These are phyloP conservation scores for Fusarium albosuccineum DNA, from an alignment of 2,329 filamentous ascomycete species.

Conservation along the genomic window DNA sequence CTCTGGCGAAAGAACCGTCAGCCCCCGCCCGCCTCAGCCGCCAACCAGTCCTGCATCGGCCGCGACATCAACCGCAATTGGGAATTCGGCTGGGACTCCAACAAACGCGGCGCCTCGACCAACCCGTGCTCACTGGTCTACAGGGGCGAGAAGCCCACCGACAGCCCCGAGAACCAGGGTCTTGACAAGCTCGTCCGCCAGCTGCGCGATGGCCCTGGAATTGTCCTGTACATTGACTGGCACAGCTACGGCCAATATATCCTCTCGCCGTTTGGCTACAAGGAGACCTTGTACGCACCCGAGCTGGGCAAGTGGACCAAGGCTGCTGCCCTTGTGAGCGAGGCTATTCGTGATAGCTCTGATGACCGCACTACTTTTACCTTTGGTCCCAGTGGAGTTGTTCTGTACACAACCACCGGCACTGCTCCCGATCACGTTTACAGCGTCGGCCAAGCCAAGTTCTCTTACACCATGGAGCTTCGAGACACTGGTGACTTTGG, in stretches of 20 bases:
- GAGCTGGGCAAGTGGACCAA: conserved; percentile 56
- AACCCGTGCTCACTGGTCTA: conserved; percentile 63
- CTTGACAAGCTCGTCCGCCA: conserved; percentile 53
- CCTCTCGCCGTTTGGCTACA: conserved; percentile 61
- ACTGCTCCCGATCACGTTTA: conserved; percentile 48
- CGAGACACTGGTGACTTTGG: conserved; percentile 51
- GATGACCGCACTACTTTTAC: conserved; percentile 50
- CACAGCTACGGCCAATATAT: conserved; percentile 62
- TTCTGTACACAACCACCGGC: conserved; percentile 54
- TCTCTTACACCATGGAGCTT: conserved; percentile 57
- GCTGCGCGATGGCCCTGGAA: conserved; percentile 51
- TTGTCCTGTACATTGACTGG: conserved; percentile 63
- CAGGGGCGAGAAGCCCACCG: conserved; percentile 55
- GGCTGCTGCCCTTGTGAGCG: conserved; percentile 48
- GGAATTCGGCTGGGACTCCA: conserved; percentile 62
- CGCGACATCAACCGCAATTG: conserved; percentile 68
- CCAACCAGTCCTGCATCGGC: conserved; percentile 57
- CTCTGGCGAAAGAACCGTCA: conserved; percentile 68
- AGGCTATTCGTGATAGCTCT: conserved; percentile 51
- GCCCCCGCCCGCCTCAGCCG: conserved; percentile 44
- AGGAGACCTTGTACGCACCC: conserved; percentile 55
- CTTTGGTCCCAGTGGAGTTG: conserved; percentile 54
- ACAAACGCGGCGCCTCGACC: conserved; percentile 59
- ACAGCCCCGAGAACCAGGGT: conserved; percentile 61
- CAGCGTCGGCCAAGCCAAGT: conserved; percentile 47